Base-by-base conservation (phyloP, 202 grass and related monocot genomes). In the Eragrostis tef region DNA sequence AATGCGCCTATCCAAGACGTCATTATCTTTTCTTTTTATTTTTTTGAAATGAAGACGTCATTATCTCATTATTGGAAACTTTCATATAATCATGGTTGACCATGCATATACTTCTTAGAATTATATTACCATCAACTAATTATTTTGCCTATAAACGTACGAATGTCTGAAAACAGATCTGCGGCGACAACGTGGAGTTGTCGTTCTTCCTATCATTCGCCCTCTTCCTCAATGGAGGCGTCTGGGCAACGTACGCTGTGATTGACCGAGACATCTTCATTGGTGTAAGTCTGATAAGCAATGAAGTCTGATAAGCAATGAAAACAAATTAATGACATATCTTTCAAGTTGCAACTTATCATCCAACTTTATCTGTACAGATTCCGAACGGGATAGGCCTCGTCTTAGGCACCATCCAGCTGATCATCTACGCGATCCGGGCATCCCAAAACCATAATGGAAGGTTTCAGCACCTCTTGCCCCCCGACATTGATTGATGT, bases 321-420 rank as follows among this genome's bases (percentile, higher is more conserved):
- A 3, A 31, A 31, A 31, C 29, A 31, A 31, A 31, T 31, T 36
- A 6, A 15, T 63, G 24, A 14, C 2, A 14, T 49, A 49, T 49
- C 47, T 49, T 14, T 49, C 47, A 49, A n/a, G n/a, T n/a, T n/a
- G n/a, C n/a, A n/a, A 49, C 47, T 49, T 56, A 56, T 56, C 52
- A 9, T 21, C 19, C 19, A 56, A 24, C 5, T 11, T 24, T 11
- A 75, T 36, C 5, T 75, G 22, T 83, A 48, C 85, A 92, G 93
- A 84, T 86, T 29, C 90, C 93, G 48, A 95, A 90, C 85, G 90
- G 90, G 57, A 82, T 85, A 77, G 93, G 93, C 20, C 85, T 88
- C 71, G 7, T 95, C 17, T 73, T 95, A 54, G 93, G 93, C 21
- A 25, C 25, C 56, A 82, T 88, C 79, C 90, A 95, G 41, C 67